These are phyloP conservation scores for Melanopsichium pennsylvanicum DNA, from an alignment of 1,284 basidiomycete genomes.

Conservation along the genomic window DNA sequence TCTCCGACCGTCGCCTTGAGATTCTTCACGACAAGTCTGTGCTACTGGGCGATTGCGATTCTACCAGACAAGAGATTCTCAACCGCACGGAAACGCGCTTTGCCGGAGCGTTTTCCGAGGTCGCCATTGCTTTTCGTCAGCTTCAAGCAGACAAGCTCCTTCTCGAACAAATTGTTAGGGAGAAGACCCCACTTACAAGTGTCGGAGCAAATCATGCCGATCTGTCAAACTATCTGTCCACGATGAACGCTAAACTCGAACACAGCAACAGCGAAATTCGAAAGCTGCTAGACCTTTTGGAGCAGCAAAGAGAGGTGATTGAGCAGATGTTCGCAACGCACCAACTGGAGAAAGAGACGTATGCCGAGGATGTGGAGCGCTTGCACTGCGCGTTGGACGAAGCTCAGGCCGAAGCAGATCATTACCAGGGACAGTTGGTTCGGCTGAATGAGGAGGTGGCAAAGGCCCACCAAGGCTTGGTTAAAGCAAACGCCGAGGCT, in stretches of 20 bases:
- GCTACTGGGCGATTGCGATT: slow-evolving; percentile 19
- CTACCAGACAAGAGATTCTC: slow-evolving; percentile 28
- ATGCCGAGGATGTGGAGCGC: slow-evolving; percentile 46
- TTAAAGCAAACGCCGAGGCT: slow-evolving; percentile 42
- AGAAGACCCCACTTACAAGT: slow-evolving; percentile 51
- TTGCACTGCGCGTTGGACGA: slow-evolving; percentile 37
- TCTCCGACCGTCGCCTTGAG: slow-evolving; percentile 42
- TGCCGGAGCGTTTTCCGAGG: slow-evolving; percentile 51
- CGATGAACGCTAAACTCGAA: slow-evolving; percentile 47
- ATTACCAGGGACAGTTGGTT: slow-evolving; percentile 11
- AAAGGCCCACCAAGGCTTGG: slow-evolving; percentile 27
- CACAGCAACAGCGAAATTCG: slow-evolving; percentile 46
- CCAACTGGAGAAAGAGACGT: slow-evolving; percentile 46
- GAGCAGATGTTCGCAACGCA: slow-evolving; percentile 60
- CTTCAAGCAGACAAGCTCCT: slow-evolving; percentile 55
- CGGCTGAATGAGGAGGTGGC: slow-evolving; percentile 42
- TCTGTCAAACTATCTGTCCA: slow-evolving; percentile 41
- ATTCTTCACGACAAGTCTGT: slow-evolving; percentile 38
- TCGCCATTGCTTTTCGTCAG: slow-evolving; percentile 54
- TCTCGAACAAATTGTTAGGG: slow-evolving; percentile 53
- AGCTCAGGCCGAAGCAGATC: slow-evolving; percentile 19
- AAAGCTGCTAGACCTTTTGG: slow-evolving; percentile 55
- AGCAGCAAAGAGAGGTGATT: slow-evolving; percentile 57
- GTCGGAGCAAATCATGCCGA: slow-evolving; percentile 38
- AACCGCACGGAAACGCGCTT: slow-evolving; percentile 52